phyloP scores from a whole-genome alignment of 768 basidiomycete species.

The Pleurotus ostreatus region DNA sequence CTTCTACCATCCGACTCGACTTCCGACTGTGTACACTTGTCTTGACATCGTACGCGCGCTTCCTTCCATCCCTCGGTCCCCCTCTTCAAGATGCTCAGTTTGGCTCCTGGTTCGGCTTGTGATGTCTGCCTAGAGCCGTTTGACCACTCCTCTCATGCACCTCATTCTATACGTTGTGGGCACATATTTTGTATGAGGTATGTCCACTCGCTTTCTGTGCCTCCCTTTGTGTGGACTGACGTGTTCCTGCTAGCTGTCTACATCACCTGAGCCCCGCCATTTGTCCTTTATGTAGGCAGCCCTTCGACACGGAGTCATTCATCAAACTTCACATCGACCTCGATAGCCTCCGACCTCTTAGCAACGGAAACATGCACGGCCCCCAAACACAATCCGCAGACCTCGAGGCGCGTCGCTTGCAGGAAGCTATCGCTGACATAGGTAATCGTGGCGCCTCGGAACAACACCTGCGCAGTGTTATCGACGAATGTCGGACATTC shows the following conservation, averaged over 20 bases:
- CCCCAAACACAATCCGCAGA: slow-evolving; percentile 18
- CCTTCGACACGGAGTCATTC: slow-evolving; percentile 41
- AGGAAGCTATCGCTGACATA: slow-evolving; percentile 48
- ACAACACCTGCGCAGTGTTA: slow-evolving; percentile 42
- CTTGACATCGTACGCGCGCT: slow-evolving; percentile 18
- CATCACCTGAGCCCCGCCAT: slow-evolving; percentile 38
- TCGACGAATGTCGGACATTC: slow-evolving; percentile 47
- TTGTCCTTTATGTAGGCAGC: slow-evolving; percentile 64
- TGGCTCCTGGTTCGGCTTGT: slow-evolving; percentile 63
- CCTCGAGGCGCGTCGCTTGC: slow-evolving; percentile 46
- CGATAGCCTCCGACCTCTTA: slow-evolving; percentile 24
- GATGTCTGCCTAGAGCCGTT: slow-evolving; percentile 74
- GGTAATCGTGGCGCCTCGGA: slow-evolving; percentile 55
- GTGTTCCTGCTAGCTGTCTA: slow-evolving; percentile 43
- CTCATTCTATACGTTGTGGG: slow-evolving; percentile 66
- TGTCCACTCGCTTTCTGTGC: slow-evolving; percentile 15
- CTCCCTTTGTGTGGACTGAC: not conserved
- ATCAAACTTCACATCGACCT: slow-evolving; percentile 61
- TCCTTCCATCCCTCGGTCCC: slow-evolving; percentile 22
- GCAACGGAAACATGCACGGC: not conserved
- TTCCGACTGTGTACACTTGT: slow-evolving; percentile 4
- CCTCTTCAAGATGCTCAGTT: slow-evolving; percentile 53
- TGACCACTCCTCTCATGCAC: slow-evolving; percentile 45
- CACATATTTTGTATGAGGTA: slow-evolving; percentile 62
- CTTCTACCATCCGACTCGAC: slow-evolving; percentile 5